Conservation (phyloP, 768 basidiomycete genomes). For the Leccinum barrowsii region DNA sequence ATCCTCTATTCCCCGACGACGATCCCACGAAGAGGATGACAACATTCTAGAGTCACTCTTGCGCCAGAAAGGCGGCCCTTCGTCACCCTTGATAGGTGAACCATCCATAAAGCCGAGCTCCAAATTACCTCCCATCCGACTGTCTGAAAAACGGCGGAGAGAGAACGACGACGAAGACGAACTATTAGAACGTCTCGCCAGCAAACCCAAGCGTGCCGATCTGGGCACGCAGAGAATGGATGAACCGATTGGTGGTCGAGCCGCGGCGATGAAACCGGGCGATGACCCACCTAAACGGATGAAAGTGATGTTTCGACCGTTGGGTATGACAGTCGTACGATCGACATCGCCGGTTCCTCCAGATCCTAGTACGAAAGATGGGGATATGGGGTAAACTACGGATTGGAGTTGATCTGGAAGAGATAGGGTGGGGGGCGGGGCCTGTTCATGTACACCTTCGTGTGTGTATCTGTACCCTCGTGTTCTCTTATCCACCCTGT, state of each 20-base stretch:
- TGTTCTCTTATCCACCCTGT: constrained; percentile 7
- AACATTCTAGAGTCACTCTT: constrained; percentile 55
- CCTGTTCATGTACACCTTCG: constrained; percentile 1
- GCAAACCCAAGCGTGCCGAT: constrained; percentile 55
- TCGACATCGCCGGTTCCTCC: constrained; percentile 45
- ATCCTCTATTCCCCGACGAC: constrained; percentile 45
- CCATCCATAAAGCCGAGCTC: constrained; percentile 26
- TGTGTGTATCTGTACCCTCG: constrained; percentile 8
- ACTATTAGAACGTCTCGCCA: constrained; percentile 55
- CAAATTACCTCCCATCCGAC: constrained; percentile 44
- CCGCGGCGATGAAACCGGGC: constrained; percentile 27
- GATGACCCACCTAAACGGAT: constrained; percentile 62
- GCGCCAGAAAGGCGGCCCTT: constrained; percentile 33
- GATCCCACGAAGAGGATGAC: constrained; percentile 47
- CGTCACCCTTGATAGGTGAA: constrained; percentile 36
- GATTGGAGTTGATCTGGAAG: constrained; percentile 35
- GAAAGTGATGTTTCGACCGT: constrained; percentile 63
- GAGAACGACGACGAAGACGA: constrained; percentile 71
- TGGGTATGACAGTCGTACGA: constrained; percentile 26
- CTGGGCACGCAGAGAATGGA: constrained; percentile 45
- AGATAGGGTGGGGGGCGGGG: constrained; percentile 10
- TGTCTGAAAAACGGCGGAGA: constrained; percentile 68
- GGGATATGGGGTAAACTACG: constrained; percentile 60
- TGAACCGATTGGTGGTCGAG: constrained; percentile 18
- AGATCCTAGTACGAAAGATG: constrained; percentile 68